A percentile compares a stretch with the other conserved stretches of the same genome.
Evolutionary conservation across 202 grass and related monocot species (phyloP).

Genomic region (Brachypodium distachyon): DNA sequence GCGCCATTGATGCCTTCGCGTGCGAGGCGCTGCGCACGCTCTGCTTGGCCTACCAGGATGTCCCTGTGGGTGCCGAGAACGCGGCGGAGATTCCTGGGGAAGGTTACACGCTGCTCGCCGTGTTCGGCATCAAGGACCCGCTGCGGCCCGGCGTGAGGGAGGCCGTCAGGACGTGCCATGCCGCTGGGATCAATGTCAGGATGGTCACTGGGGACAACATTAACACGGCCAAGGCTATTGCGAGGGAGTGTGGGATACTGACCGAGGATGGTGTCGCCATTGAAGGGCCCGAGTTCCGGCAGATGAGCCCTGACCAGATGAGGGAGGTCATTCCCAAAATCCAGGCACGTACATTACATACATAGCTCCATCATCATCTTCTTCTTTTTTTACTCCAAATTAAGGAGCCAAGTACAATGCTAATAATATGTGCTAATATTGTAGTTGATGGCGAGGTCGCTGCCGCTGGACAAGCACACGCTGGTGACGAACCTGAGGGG

Average conservation of each 20-base stretch:
- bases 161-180: slow-evolving; percentile 53
- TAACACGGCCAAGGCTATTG: slow-evolving; percentile 75
- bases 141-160: slow-evolving; percentile 64
- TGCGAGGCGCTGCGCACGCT: slow-evolving; percentile 79
- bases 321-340: slow-evolving; percentile 75
- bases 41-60: slow-evolving; percentile 86
- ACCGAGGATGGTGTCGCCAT: slow-evolving; percentile 68
- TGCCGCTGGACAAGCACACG: slow-evolving; percentile 84
- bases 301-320: slow-evolving; percentile 61
- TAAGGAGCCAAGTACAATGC: too few species aligned
- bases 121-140: slow-evolving; percentile 88
- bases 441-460: slow-evolving; percentile 83
- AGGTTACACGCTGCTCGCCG: slow-evolving; percentile 65
- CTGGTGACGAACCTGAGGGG: slow-evolving; percentile 71
- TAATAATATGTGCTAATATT: too few species aligned
- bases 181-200: slow-evolving; percentile 68
- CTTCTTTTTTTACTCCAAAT: too few species aligned
- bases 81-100: slow-evolving; percentile 47
- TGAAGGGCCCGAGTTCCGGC: slow-evolving; percentile 63
- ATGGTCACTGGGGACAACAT: slow-evolving; percentile 97
- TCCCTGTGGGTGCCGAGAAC: slow-evolving; percentile 2
- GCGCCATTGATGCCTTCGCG: slow-evolving; percentile 51
- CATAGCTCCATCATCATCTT: background rate
- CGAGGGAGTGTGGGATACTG: slow-evolving; percentile 77
- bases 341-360: slow-evolving; percentile 56